Evolutionary conservation across 345 rosid species (phyloP).

Genomic region (Linum tenue): DNA sequence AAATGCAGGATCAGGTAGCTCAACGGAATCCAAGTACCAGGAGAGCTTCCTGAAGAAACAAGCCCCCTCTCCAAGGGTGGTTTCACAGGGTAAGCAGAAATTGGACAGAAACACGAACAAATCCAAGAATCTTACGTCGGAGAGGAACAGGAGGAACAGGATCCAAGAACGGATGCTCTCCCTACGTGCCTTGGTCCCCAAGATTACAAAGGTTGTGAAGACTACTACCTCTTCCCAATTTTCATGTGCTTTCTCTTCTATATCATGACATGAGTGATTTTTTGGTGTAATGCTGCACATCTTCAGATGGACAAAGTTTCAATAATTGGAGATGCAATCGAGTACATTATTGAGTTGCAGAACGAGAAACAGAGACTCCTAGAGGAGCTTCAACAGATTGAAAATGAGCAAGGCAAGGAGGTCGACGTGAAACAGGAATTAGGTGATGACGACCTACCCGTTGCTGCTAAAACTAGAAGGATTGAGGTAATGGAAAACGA

Average conservation of each 20-base stretch:
- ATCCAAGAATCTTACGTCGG: constrained; percentile 71
- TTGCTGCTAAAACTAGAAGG: constrained; percentile 13
- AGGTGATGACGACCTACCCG: constrained; percentile 6
- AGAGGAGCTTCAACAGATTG: constrained; percentile 48
- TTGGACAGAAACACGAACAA: constrained; percentile 26
- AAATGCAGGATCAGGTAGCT: constrained; percentile 17
- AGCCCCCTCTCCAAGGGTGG: constrained; percentile 13
- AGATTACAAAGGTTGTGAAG: constrained; percentile 60
- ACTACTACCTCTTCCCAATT: constrained; percentile 6
- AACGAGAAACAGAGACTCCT: constrained; percentile 40
- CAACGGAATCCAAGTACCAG: constrained; percentile 10
- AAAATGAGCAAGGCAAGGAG: constrained; percentile 28
- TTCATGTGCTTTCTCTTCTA: neutral
- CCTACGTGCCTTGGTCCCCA: constrained; percentile 64
- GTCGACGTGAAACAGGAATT: constrained; percentile 16
- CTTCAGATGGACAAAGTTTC: constrained; percentile 65
- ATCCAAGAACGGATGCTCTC: constrained; percentile 45
- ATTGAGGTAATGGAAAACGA: constrained; percentile 5
- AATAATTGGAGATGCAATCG: constrained; percentile 62
- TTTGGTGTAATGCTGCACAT: constrained; percentile 8
- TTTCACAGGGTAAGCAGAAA: constrained; percentile 18
- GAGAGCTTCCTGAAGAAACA: constrained; percentile 16
- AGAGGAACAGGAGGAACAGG: constrained; percentile 66
- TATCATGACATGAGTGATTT: neutral
- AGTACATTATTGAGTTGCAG: constrained; percentile 50